Conservation (phyloP, 2,329 filamentous ascomycete genomes). For the Pyrenochaeta sp. region DNA sequence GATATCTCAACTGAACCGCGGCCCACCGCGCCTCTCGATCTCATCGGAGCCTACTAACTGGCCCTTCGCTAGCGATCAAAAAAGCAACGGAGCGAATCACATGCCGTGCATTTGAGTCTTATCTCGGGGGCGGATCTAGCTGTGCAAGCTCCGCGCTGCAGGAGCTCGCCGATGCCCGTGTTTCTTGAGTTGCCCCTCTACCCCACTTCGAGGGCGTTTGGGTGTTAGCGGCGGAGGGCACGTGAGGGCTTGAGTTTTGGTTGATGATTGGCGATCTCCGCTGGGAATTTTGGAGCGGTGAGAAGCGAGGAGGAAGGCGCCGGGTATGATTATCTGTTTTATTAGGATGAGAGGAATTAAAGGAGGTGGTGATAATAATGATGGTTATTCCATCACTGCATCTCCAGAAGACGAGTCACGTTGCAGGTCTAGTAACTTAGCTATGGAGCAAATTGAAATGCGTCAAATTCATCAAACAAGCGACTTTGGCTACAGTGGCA, state of each 20-base stretch:
- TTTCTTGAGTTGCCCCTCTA: slow-evolving; percentile 18
- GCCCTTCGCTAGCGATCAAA: too few species aligned
- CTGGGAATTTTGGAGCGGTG: neutral
- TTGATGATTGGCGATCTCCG: neutral
- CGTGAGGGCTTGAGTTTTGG: slow-evolving; percentile 5
- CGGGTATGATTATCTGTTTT: neutral
- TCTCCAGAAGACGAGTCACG: too few species aligned
- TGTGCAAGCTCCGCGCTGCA: slow-evolving; percentile 23
- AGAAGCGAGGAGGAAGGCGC: neutral
- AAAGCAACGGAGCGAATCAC: slow-evolving; percentile 21
- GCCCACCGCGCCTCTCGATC: slow-evolving; percentile 5
- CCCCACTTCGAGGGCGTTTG: slow-evolving; percentile 7
- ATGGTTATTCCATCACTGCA: neutral
- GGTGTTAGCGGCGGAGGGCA: neutral
- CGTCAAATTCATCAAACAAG: neutral
- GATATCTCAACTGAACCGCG: slow-evolving; percentile 1
- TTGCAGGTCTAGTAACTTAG: too few species aligned
- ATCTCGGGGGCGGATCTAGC: slow-evolving; percentile 18
- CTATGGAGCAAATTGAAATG: neutral
- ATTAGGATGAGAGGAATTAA: neutral
- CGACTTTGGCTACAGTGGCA: neutral
- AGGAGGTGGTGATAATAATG: neutral
- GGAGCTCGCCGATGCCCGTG: slow-evolving; percentile 41
- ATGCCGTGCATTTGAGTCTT: slow-evolving; percentile 17
- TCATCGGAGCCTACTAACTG: neutral